Base-by-base conservation (phyloP, 257 asterid species). In the Ophiorrhiza pumila region DNA sequence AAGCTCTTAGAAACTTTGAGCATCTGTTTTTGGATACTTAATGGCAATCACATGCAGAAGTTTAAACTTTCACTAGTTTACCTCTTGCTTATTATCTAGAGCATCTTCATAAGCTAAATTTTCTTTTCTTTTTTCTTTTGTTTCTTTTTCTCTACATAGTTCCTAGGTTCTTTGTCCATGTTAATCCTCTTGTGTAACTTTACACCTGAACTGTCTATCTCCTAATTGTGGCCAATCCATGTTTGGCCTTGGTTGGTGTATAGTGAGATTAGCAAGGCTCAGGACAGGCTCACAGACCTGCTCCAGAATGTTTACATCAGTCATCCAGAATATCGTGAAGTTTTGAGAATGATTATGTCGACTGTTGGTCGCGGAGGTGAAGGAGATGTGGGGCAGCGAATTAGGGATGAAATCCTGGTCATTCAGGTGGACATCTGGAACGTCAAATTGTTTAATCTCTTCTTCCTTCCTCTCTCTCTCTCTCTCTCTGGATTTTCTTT, bases 291-390 rank as follows among this genome's bases (percentile, higher is more conserved):
- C 45, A 92, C 99, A 32, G 96, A 85, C 77, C 74, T 90, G 76
- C 86, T 95, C 37, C 97, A 92, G 83, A 82, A 83, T 80, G 85
- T 80, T 79, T 92, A 86, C 80, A 56, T 65, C 79, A 84, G 71
- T 68, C 69, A 32, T 77, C 98, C 99, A 39, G 90, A 82, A 50
- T 86, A 86, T 78, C 91, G 90, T 70, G 98, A 90, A 87, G 77
- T 87, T 78, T 43, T 88, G 76, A 92, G 96, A 14, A 86, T 95
- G 97, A 92, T 92, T 57, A 80, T 95, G 99, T 89, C 99, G 61
- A 90, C 98, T 81, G 97, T 95, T 50, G 99, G 99, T 50, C 97
- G 99, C 78, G 99, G 99, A 81, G 99, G 97, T 85, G 98, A 95
- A 87, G 99, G 99, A 70, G 99, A 95, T 80, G 99, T 95, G 34